Percentiles rank a stretch among this genome's conserved stretches.
phyloP scores from a whole-genome alignment of 1,284 basidiomycete genomes.

The Schizophyllum commune region DNA sequence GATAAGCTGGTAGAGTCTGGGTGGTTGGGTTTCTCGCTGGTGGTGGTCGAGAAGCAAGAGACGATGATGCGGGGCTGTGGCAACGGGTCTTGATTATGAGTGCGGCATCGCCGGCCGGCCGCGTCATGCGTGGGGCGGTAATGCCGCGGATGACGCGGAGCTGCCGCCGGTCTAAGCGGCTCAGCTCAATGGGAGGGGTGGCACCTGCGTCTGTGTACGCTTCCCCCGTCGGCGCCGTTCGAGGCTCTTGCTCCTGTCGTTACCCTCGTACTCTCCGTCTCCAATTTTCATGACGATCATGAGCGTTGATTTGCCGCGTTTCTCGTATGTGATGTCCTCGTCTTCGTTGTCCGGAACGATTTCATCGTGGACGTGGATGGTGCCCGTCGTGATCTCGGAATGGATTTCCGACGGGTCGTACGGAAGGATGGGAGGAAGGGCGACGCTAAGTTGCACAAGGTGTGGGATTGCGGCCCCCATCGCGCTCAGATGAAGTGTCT shows the following conservation, averaged over 20 bases:
- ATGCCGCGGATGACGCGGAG: too few species aligned
- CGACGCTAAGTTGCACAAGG: slow-evolving; percentile 62
- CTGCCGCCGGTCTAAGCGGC: too few species aligned
- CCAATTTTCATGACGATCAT: slow-evolving; percentile 54
- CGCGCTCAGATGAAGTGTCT: slow-evolving; percentile 69
- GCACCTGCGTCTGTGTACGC: not conserved
- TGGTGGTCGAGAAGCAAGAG: slow-evolving; percentile 11
- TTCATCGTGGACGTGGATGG: slow-evolving; percentile 74
- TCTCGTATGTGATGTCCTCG: slow-evolving; percentile 58
- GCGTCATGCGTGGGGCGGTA: not conserved
- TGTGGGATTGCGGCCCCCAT: slow-evolving; percentile 87
- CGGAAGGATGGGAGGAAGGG: slow-evolving; percentile 70
- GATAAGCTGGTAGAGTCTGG: not conserved
- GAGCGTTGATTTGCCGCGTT: slow-evolving; percentile 63
- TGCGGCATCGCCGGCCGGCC: not conserved
- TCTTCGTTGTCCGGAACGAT: slow-evolving; percentile 69
- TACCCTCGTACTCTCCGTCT: slow-evolving; percentile 40
- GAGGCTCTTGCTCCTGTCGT: slow-evolving; percentile 20
- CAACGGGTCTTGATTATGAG: not conserved
- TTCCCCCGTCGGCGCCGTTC: slow-evolving; percentile 19
- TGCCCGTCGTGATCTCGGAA: slow-evolving; percentile 67
- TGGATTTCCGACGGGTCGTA: slow-evolving; percentile 58
- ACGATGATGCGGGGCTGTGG: not conserved
- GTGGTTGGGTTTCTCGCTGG: not conserved
- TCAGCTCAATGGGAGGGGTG: not conserved